Conservation (phyloP, 768 basidiomycete species). For the Coprinellus micaceus region DNA sequence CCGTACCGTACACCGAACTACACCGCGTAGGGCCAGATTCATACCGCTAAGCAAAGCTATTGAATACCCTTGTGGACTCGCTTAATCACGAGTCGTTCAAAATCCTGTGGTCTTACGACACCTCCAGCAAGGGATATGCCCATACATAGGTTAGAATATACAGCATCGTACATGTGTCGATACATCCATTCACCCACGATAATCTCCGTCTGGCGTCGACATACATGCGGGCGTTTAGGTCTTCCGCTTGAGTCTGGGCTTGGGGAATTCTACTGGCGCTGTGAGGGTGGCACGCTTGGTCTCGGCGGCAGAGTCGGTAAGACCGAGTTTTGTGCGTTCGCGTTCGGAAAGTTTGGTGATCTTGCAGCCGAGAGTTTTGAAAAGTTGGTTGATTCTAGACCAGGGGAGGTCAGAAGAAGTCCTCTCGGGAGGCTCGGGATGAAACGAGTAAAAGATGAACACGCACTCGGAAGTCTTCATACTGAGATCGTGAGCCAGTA, state of each 20-base stretch:
- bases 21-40: too few relatives aligned
- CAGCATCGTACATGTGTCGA: too few relatives aligned
- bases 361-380: constrained; percentile 83
- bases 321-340: constrained; percentile 67
- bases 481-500: constrained; percentile 71
- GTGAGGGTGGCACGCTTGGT: constrained; percentile 70
- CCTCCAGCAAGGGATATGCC: too few relatives aligned
- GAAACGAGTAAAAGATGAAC: not conserved
- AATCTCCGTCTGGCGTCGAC: not conserved
- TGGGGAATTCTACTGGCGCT: constrained; percentile 81
- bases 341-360: constrained; percentile 51
- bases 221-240: constrained; percentile 9
- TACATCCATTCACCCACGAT: not conserved
- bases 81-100: too few relatives aligned
- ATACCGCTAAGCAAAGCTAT: too few relatives aligned
- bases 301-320: constrained; percentile 58
- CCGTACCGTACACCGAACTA: too few relatives aligned
- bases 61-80: too few relatives aligned
- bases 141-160: too few relatives aligned
- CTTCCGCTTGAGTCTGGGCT: constrained; percentile 43
- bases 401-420: too few relatives aligned
- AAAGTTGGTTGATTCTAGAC: constrained; percentile 57
- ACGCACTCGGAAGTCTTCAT: constrained; percentile 64
- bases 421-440: too few relatives aligned
- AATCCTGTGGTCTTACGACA: too few relatives aligned